Conservation (phyloP, 2,329 filamentous ascomycete genomes). For the Alternaria atra region DNA sequence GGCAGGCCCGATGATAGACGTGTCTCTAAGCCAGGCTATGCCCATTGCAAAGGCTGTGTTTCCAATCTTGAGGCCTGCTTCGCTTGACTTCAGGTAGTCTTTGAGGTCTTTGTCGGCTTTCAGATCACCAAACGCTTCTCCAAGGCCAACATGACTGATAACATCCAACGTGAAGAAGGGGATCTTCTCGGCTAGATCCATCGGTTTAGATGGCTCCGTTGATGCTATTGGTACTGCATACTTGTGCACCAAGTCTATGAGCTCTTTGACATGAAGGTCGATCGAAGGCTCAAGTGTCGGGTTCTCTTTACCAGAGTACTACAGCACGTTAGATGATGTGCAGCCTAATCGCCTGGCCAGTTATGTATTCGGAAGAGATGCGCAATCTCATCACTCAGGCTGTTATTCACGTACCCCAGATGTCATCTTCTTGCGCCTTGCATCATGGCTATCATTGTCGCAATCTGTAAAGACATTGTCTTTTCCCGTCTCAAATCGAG, state of each 20-base stretch:
- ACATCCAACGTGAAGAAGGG: slow-evolving; percentile 66
- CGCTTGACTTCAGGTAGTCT: slow-evolving; percentile 56
- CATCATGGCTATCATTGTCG: slow-evolving; percentile 59
- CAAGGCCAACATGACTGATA: slow-evolving; percentile 64
- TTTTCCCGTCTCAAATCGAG: slow-evolving; percentile 62
- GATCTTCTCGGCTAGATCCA: slow-evolving; percentile 60
- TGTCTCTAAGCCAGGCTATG: slow-evolving; percentile 34
- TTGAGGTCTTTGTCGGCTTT: slow-evolving; percentile 60
- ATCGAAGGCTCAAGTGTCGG: slow-evolving; percentile 60
- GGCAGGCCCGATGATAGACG: slow-evolving; percentile 35
- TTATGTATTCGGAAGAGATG: neutral
- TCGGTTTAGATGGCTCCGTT: slow-evolving; percentile 40
- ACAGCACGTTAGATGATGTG: slow-evolving; percentile 10
- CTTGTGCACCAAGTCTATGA: slow-evolving; percentile 61
- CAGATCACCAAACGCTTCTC: slow-evolving; percentile 62
- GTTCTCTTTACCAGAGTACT: slow-evolving; percentile 67
- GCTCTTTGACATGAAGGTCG: slow-evolving; percentile 57
- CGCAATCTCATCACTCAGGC: neutral
- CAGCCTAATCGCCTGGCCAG: neutral
- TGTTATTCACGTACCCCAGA: slow-evolving; percentile 52
- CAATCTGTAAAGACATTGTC: slow-evolving; percentile 65
- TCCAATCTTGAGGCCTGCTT: slow-evolving; percentile 44
- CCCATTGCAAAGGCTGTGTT: slow-evolving; percentile 42
- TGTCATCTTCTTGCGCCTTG: slow-evolving; percentile 58
- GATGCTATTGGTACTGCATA: slow-evolving; percentile 47